Conservation (phyloP, 257 asterid species). For the Salvia hispanica region DNA sequence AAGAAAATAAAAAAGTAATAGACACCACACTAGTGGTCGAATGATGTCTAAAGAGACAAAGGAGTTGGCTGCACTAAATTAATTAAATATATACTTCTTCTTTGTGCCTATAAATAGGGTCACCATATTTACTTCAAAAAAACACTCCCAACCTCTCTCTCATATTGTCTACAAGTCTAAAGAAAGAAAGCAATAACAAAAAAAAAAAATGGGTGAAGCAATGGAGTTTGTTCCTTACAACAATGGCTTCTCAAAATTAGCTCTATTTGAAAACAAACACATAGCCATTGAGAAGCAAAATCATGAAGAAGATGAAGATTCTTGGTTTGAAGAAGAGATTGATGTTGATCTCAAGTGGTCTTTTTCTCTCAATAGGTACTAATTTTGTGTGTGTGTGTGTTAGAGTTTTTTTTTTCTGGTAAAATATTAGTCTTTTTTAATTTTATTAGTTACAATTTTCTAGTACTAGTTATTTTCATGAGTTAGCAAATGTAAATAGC, state of each 20-base stretch:
- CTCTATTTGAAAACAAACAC: slow-evolving; percentile 43
- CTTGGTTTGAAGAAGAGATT: slow-evolving; percentile 95
- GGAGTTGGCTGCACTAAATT: neutral
- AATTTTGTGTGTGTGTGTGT: neutral
- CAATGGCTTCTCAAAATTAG: slow-evolving; percentile 54
- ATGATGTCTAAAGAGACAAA: slow-evolving; percentile 12
- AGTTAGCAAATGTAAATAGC: neutral
- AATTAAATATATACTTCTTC: neutral
- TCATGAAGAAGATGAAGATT: slow-evolving; percentile 34
- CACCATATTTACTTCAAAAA: slow-evolving; percentile 15
- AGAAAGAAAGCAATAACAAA: too few species aligned
- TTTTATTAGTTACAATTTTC: neutral
- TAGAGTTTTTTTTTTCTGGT: neutral
- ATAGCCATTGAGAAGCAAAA: slow-evolving; percentile 39
- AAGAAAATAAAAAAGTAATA: neutral
- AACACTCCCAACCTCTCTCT: slow-evolving; percentile 19
- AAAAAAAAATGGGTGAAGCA: too few species aligned
- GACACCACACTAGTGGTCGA: neutral
- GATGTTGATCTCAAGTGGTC: slow-evolving; percentile 96
- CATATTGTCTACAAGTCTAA: neutral
- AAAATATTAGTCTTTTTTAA: neutral
- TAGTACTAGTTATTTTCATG: too few species aligned
- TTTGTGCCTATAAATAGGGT: slow-evolving; percentile 38
- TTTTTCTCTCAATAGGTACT: slow-evolving; percentile 79
- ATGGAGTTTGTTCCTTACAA: slow-evolving; percentile 35